Conservation (phyloP, 495 filamentous ascomycete genomes). For the Apiosordaria backusii region DNA sequence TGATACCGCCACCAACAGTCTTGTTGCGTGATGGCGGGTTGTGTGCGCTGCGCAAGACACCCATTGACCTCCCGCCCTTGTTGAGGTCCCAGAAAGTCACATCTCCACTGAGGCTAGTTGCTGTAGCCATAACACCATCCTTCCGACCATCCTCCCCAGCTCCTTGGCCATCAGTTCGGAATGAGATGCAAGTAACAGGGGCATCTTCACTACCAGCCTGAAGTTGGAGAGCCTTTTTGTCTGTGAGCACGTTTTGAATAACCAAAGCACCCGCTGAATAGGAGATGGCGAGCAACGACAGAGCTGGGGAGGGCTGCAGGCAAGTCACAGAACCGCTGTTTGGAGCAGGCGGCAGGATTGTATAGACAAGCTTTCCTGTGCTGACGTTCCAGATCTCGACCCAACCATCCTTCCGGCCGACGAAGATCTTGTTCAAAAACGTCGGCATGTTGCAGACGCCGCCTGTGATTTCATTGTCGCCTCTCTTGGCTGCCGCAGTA, state of each 20-base stretch:
- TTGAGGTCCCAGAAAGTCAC: slow-evolving; percentile 96
- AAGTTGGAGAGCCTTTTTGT: slow-evolving; percentile 64
- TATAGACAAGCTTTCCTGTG: slow-evolving; percentile 83
- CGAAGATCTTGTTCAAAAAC: slow-evolving; percentile 92
- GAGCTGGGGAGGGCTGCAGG: slow-evolving; percentile 73
- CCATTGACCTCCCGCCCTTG: slow-evolving; percentile 73
- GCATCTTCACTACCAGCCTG: slow-evolving; percentile 55
- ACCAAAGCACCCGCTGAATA: slow-evolving; percentile 73
- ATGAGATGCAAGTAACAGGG: slow-evolving; percentile 75
- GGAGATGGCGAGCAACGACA: slow-evolving; percentile 84
- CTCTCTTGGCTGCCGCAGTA: slow-evolving; percentile 43
- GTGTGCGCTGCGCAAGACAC: slow-evolving; percentile 80
- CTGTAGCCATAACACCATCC: slow-evolving; percentile 83
- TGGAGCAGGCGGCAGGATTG: slow-evolving; percentile 65
- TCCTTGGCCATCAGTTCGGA: slow-evolving; percentile 86
- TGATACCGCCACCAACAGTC: slow-evolving; percentile 56
- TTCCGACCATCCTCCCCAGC: slow-evolving; percentile 81
- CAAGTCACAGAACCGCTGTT: slow-evolving; percentile 73
- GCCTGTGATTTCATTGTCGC: slow-evolving; percentile 61
- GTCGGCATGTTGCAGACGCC: slow-evolving; percentile 81
- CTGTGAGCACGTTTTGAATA: slow-evolving; percentile 75
- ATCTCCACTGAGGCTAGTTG: slow-evolving; percentile 67
- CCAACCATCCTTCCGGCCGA: slow-evolving; percentile 78
- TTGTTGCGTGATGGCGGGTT: slow-evolving; percentile 56
- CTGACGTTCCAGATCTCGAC: slow-evolving; percentile 97